Base-by-base conservation (phyloP, 2,329 filamentous ascomycete species). In the Hypoxylon rubiginosum region DNA sequence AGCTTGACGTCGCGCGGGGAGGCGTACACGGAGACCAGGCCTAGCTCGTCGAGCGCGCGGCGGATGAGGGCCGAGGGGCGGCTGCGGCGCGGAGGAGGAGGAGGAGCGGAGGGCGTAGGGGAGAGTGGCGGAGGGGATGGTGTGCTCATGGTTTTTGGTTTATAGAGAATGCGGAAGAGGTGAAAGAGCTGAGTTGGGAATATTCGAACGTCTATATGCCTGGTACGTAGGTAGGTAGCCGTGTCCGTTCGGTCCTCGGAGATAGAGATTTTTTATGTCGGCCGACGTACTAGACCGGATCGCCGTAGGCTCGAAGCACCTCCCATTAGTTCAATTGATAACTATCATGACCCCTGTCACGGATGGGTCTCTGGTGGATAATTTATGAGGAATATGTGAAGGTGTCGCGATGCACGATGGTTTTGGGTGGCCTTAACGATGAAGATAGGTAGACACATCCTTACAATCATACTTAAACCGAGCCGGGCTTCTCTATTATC, bases 1-100 rank as follows among this genome's bases (percentile, higher is more conserved):
- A 90, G 77, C 70, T 89, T 87, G 65, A 84, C 81, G 73, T 90
- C 87, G 50, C 72, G 73, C 4, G 78, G 68, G 0, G 84, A 82
- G 26, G 68, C 57, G 68, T 78, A 73, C 28, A 87, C 73, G 6
- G 83, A 79, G 13, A 77, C 67, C 17, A 87, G 71, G 53, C 84
- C 84, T n/a, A 83, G 70, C 72, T 86, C 84, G 13, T 77, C 75
- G 3, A 71, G 45, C 1, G 54, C 53, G 1, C 54, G 63, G 2
- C 32, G 26, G 5, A 63, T 30, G 30, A 78, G 58, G n/a, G n/a
- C 43, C 58, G 19, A n/a, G n/a, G 26, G 28, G 46, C n/a, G 34
- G 48, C 26, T 43, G 28, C 11, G 57, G n/a, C n/a, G n/a, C n/a
- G n/a, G n/a, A n/a, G n/a, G n/a, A n/a, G n/a, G n/a, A n/a, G n/a